Conservation (phyloP, 768 basidiomycete species). For the Cantharellus anzutake region DNA sequence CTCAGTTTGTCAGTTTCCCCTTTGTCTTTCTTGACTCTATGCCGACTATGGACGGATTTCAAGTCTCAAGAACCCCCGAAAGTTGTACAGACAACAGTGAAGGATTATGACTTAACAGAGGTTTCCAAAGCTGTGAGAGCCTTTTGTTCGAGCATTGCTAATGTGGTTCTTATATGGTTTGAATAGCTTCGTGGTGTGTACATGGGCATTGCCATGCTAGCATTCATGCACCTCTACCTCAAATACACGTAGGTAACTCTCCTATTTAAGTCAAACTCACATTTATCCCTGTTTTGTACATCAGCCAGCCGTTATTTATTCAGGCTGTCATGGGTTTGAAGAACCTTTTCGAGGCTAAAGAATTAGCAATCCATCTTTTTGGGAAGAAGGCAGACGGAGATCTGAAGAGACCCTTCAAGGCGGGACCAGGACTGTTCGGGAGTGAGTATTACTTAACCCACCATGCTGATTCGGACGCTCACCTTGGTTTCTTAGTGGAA, state of each 20-base stretch:
- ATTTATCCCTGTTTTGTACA: not conserved
- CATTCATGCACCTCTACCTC: conserved; percentile 83
- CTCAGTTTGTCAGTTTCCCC: not conserved
- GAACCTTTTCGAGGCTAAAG: conserved; percentile 70
- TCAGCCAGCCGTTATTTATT: conserved; percentile 72
- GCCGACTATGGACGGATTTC: not conserved
- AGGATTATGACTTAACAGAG: conserved; percentile 86
- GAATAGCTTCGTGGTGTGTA: conserved; percentile 26
- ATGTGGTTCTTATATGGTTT: not conserved
- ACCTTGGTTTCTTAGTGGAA: conserved; percentile 14
- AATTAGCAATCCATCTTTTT: conserved; percentile 62
- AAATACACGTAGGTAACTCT: conserved; percentile 40
- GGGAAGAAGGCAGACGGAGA: conserved; percentile 69
- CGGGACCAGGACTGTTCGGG: conserved; percentile 49
- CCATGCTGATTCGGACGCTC: not conserved
- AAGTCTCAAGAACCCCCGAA: conserved; percentile 47
- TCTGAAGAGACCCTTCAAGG: conserved; percentile 78
- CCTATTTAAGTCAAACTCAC: too few species aligned
- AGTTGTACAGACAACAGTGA: conserved; percentile 77
- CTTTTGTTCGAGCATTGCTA: conserved; percentile 10
- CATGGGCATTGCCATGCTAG: conserved; percentile 74
- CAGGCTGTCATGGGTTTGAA: conserved; percentile 94
- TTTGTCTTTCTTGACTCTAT: conserved; percentile 2
- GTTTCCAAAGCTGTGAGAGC: conserved; percentile 42
- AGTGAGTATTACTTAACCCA: conserved; percentile 20